These are phyloP conservation scores for Cutaneotrichosporon sp. DNA, from an alignment of 1,284 basidiomycete genomes.

Conservation along the genomic window DNA sequence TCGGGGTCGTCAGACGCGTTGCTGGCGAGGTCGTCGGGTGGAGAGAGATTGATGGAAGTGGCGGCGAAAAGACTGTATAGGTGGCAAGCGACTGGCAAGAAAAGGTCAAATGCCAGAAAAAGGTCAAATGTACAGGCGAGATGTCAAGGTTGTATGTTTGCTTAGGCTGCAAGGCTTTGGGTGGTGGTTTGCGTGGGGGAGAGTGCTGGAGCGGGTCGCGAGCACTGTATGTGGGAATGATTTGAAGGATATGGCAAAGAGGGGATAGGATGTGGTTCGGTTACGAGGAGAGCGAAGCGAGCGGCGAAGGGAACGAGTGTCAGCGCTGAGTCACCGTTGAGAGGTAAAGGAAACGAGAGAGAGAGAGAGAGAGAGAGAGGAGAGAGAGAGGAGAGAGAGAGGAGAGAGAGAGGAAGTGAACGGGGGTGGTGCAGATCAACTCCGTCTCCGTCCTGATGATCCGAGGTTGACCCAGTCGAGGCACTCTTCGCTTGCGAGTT, in stretches of 20 bases:
- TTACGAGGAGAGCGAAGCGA: not conserved
- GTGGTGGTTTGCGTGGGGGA: not conserved
- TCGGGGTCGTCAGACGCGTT: not conserved
- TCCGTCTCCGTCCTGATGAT: too few relatives aligned
- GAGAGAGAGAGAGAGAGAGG: too few relatives aligned
- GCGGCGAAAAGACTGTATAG: not conserved
- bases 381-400: too few relatives aligned
- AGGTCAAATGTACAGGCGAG: not conserved
- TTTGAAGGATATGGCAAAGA: not conserved
- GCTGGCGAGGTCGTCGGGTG: not conserved
- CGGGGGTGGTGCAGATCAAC: too few relatives aligned
- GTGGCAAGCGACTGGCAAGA: not conserved
- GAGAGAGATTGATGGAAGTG: not conserved
- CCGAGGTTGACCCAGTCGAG: too few relatives aligned
- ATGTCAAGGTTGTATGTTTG: too few relatives aligned
- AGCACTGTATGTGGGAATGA: slow-evolving; percentile 1
- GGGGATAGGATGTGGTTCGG: not conserved
- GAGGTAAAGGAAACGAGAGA: too few relatives aligned
- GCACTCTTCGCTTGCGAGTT: not conserved
- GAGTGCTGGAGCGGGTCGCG: slow-evolving; percentile 13
- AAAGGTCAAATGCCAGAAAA: not conserved
- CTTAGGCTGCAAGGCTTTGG: too few relatives aligned
- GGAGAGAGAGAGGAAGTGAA: too few relatives aligned
- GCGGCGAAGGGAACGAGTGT: not conserved
- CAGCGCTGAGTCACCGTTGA: too few relatives aligned